A percentile compares a stretch with the other conserved stretches of the same genome.
Evolutionary conservation across 192 early-diverging fungal genomes (phyloP).

Genomic region (Umbelopsis isabellina): DNA sequence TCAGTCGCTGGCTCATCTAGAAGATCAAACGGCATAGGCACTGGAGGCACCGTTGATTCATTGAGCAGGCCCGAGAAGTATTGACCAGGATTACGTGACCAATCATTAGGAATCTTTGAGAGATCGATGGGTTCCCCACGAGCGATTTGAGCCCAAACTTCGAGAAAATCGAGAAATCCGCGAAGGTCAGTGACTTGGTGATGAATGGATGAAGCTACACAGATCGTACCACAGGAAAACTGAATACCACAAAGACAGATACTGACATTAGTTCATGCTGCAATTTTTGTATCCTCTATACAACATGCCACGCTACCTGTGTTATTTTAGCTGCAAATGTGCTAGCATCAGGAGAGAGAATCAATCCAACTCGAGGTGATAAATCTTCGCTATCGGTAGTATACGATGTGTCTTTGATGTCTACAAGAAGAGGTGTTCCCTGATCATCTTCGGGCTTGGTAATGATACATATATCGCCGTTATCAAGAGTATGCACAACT

Average conservation of each 20-base stretch:
- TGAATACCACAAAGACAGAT: slow-evolving; percentile 9
- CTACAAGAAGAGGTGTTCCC: slow-evolving; percentile 39
- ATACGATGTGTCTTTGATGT: slow-evolving; percentile 33
- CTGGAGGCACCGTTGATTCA: slow-evolving; percentile 22
- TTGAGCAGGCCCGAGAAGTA: slow-evolving; percentile 33
- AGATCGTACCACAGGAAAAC: slow-evolving; percentile 41
- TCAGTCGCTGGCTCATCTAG: slow-evolving; percentile 15
- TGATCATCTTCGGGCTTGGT: slow-evolving; percentile 19
- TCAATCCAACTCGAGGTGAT: slow-evolving; percentile 27
- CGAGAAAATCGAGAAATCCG: slow-evolving; percentile 42
- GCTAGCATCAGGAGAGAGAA: slow-evolving; percentile 13
- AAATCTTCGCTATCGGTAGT: slow-evolving; percentile 26
- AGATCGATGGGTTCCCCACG: slow-evolving; percentile 40
- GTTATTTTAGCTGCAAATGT: slow-evolving; percentile 38
- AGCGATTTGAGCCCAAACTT: slow-evolving; percentile 39
- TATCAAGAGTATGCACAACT: slow-evolving; percentile 27
- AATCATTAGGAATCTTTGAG: slow-evolving; percentile 40
- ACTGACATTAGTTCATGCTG: background rate
- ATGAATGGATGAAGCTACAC: slow-evolving; percentile 37
- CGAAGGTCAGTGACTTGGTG: slow-evolving; percentile 39
- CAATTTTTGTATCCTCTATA: background rate
- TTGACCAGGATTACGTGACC: slow-evolving; percentile 38
- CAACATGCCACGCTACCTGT: slow-evolving; percentile 27
- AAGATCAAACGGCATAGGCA: slow-evolving; percentile 32
- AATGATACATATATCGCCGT: slow-evolving; percentile 24